A percentile compares a stretch with the other conserved stretches of the same genome.
Evolutionary conservation across 331 rosid genomes (phyloP).

Genomic region (Quercus phellos): DNA sequence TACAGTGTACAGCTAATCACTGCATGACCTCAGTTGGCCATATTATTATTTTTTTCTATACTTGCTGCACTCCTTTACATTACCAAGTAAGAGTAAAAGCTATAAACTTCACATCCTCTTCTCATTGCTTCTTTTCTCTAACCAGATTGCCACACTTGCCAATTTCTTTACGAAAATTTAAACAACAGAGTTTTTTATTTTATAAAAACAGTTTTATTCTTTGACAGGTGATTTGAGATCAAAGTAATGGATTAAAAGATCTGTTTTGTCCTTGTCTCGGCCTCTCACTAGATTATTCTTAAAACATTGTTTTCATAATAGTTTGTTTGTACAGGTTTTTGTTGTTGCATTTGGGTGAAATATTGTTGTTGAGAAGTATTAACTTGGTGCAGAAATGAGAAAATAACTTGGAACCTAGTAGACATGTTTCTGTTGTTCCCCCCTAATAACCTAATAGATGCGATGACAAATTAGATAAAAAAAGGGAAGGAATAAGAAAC

Average conservation of each 20-base stretch:
- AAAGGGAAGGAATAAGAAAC: not conserved
- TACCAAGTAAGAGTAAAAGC: not conserved
- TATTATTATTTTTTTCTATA: not conserved
- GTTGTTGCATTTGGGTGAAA: not conserved
- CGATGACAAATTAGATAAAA: not conserved
- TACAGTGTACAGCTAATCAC: not conserved
- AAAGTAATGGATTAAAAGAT: not conserved
- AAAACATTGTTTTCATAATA: not conserved
- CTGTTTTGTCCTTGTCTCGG: not conserved
- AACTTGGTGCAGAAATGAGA: not conserved
- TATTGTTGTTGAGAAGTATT: too few species aligned
- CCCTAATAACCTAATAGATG: not conserved
- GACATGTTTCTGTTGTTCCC: not conserved
- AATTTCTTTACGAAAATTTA: too few species aligned
- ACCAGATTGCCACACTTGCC: not conserved
- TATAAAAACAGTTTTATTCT: not conserved
- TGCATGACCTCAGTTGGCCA: not conserved
- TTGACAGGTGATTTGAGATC: not conserved
- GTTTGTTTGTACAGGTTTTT: too few species aligned
- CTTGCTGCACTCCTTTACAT: not conserved
- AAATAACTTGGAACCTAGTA: not conserved
- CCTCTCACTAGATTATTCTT: not conserved
- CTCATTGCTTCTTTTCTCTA: not conserved
- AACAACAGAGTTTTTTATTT: not conserved
- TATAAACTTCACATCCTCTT: not conserved